Base-by-base conservation (phyloP, 805 yeast species). In the Pichia phayaonensis region DNA sequence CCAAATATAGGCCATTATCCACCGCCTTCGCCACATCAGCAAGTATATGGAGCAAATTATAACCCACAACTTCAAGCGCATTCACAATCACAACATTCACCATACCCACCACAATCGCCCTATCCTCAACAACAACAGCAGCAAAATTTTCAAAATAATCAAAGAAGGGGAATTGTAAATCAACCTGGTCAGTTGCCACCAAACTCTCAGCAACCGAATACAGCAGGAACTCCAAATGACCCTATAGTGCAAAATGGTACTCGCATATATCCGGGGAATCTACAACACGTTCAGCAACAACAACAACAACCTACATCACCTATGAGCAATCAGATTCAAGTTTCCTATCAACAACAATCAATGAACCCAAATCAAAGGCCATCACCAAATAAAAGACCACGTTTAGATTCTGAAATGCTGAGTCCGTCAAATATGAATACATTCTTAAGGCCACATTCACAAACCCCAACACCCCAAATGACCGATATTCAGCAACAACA, bases 401-500 rank as follows among this genome's bases (percentile, higher is more conserved):
- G 42, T 23, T 23, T 38, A 27, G 47, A 39, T n/a, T 34, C 42
- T 22, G 49, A 31, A n/a, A 31, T 42, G 36, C 21, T 42, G 18
- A 45, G 46, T 15, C 49, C 52, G 13, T 21, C 52, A 23, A 34
- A 31, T 36, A 23, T 46, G 40, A 29, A 48, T 42, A 27, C 45
- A 38, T 42, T 26, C 42, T 23, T 51, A 31, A 43, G 43, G 22
- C 44, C 41, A 2, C 48, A 43, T 12, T 40, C 50, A 2, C 52
- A 53, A 39, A 44, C 46, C 12, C 52, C 47, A 22, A 45, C 47
- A 11, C 47, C 52, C 2, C 13, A 38, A 38, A 26, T 10, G 5
- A 21, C 38, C n/a, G 39, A 36, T 13, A 31, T 31, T 11, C 54
- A 49, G 44, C 54, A 50, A 36, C 55, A 45, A 40, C 55, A 52